Evolutionary conservation across 768 basidiomycete species (phyloP), one percentile per base, ranked within the genome.

Genomic region (Saitozyma podzolica): DNA sequence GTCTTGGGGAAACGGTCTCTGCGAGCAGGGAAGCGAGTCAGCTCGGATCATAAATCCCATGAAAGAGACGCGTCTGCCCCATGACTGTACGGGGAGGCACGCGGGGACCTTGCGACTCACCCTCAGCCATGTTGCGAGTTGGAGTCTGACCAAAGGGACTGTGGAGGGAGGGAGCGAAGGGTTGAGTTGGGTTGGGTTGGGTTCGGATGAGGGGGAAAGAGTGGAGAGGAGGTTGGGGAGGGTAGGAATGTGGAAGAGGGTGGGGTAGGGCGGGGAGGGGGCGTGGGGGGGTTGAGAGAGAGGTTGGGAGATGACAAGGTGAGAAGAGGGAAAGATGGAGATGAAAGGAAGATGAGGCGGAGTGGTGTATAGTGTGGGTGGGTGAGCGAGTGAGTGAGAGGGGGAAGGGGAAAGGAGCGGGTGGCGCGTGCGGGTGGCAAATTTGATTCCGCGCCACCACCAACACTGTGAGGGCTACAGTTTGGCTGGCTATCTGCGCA

Each of bases 1-100:
- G 65, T 64, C 63, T 74, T 75, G 65, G 74, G 42, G 74, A 75
- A 63, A 70, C 58, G 48, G 58, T 40, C 50, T 72, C 65, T 74
- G 59, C 7, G 2, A 3, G n/a, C 45, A 39, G 17, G 20, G n/a
- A 17, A 29, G 5, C 29, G 29, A 5, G 29, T 29, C 29, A 29
- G 29, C 29, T n/a, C n/a, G n/a, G n/a, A n/a, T n/a, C n/a, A n/a
- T n/a, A n/a, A n/a, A n/a, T n/a, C n/a, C n/a, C n/a, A n/a, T n/a
- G n/a, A n/a, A n/a, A n/a, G n/a, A n/a, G n/a, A n/a, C n/a, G n/a
- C n/a, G n/a, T n/a, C n/a, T n/a, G n/a, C n/a, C n/a, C n/a, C n/a
- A n/a, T n/a, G n/a, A n/a, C n/a, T n/a, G n/a, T n/a, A n/a, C n/a
- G n/a, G n/a, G n/a, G n/a, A n/a, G n/a, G n/a, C 29, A 29, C 29